Evolutionary conservation across 345 rosid genomes (phyloP).

Genomic region (Isatis tinctoria): DNA sequence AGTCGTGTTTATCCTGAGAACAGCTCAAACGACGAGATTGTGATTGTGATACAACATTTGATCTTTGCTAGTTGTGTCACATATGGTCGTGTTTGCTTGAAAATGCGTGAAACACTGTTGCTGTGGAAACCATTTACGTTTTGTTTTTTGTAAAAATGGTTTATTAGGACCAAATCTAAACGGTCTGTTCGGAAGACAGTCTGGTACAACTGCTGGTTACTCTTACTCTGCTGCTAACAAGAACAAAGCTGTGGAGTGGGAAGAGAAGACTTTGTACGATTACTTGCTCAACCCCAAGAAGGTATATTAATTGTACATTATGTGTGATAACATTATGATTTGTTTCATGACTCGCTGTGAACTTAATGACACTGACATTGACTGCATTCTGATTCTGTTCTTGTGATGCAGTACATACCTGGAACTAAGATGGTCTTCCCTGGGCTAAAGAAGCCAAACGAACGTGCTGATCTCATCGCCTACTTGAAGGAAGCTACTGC

Average conservation of each 20-base stretch:
- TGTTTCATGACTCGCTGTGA: background rate
- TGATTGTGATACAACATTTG: background rate
- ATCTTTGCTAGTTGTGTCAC: background rate
- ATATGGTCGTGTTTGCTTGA: background rate
- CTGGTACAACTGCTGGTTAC: constrained; percentile 51
- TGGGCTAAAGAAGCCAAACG: constrained; percentile 93
- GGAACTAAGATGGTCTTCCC: constrained; percentile 99
- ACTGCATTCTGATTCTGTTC: background rate
- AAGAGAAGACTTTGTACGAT: constrained; percentile 76
- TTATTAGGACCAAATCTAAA: constrained; percentile 76
- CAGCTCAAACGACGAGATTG: background rate
- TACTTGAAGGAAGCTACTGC: constrained; percentile 84
- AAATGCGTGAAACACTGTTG: background rate
- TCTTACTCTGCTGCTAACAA: constrained; percentile 95
- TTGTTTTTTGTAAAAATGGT: no score
- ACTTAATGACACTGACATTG: background rate
- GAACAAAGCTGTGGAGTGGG: constrained; percentile 83
- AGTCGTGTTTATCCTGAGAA: no score
- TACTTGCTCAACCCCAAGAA: constrained; percentile 91
- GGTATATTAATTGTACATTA: no score
- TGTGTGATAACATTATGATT: no score
- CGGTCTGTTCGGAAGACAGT: constrained; percentile 88
- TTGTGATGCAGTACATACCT: constrained; percentile 74
- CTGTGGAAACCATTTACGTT: no score
- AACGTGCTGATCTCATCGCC: constrained; percentile 87